These are phyloP conservation scores for Sordariomycetes sp. DNA, from an alignment of 2,329 filamentous ascomycete species.

Conservation along the genomic window DNA sequence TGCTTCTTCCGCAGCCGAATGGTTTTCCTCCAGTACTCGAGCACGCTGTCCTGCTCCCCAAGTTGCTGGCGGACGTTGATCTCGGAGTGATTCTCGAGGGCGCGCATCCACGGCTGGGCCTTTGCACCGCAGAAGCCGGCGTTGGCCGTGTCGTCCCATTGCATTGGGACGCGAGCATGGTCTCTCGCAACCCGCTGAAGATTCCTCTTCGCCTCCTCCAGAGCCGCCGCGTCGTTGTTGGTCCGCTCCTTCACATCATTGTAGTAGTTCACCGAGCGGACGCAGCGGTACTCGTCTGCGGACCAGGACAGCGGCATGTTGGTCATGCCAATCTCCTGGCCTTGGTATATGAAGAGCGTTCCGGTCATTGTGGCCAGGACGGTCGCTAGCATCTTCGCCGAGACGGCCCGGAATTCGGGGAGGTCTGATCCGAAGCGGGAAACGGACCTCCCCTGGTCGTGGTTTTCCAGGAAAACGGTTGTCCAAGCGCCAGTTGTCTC, in stretches of 20 bases:
- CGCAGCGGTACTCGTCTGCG: slow-evolving; percentile 43
- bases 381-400: slow-evolving; percentile 43
- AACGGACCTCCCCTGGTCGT: slow-evolving; percentile 51
- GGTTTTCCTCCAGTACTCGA: too few species aligned
- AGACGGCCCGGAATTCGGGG: slow-evolving; percentile 29
- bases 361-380: slow-evolving; percentile 40
- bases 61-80: slow-evolving; percentile 47
- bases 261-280: slow-evolving; percentile 45
- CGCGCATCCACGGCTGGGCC: slow-evolving; percentile 56
- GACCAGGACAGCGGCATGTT: slow-evolving; percentile 42
- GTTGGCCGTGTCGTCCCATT: slow-evolving; percentile 50
- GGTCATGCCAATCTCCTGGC: slow-evolving; percentile 53
- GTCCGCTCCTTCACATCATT: slow-evolving; percentile 29
- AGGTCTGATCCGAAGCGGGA: slow-evolving; percentile 41
- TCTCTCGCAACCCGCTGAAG: slow-evolving; percentile 53
- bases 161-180: slow-evolving; percentile 56
- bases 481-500: slow-evolving; percentile 44
- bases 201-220: slow-evolving; percentile 25
- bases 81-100: slow-evolving; percentile 46
- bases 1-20: too few species aligned
- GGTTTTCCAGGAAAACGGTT: slow-evolving; percentile 54
- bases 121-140: slow-evolving; percentile 47
- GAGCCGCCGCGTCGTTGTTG: too few species aligned
- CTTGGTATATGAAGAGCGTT: slow-evolving; percentile 49
- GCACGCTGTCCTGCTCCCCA: slow-evolving; percentile 27